Conservation (phyloP, 306 rosid genomes). For the Vigna trinervia region DNA sequence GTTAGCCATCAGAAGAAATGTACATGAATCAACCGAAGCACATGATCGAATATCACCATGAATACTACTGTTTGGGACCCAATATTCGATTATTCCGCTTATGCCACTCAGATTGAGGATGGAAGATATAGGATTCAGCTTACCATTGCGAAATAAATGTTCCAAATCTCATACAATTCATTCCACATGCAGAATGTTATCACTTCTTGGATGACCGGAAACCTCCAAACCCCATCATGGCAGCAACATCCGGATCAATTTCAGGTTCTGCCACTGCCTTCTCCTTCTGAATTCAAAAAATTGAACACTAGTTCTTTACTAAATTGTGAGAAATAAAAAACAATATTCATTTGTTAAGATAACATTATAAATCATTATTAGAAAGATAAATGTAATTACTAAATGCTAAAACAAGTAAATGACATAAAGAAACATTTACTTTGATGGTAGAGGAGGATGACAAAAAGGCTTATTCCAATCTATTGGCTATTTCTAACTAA, state of each 20-base stretch:
- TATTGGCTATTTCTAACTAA: neutral
- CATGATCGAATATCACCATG: constrained; percentile 28
- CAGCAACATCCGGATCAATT: constrained; percentile 90
- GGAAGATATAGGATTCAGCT: constrained; percentile 39
- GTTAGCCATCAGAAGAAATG: constrained; percentile 41
- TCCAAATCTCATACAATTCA: constrained; percentile 37
- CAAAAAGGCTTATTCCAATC: constrained; percentile 25
- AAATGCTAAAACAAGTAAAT: neutral
- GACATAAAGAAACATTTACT: neutral
- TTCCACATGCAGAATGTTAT: constrained; percentile 34
- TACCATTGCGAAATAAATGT: constrained; percentile 36
- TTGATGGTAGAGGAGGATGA: neutral
- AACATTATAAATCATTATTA: neutral
- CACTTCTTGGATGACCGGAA: constrained; percentile 83
- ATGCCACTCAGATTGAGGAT: constrained; percentile 23
- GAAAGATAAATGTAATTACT: neutral
- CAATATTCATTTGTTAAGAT: neutral
- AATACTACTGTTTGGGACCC: constrained; percentile 16
- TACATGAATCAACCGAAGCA: constrained; percentile 45
- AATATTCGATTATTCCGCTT: constrained; percentile 21
- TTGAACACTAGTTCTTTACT: constrained; percentile 19
- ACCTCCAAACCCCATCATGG: constrained; percentile 99
- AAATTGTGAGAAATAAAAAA: neutral
- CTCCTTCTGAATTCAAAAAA: constrained; percentile 68
- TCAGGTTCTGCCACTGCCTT: constrained; percentile 82